Base-by-base conservation (phyloP, 306 rosid species). In the Datisca glomerata region DNA sequence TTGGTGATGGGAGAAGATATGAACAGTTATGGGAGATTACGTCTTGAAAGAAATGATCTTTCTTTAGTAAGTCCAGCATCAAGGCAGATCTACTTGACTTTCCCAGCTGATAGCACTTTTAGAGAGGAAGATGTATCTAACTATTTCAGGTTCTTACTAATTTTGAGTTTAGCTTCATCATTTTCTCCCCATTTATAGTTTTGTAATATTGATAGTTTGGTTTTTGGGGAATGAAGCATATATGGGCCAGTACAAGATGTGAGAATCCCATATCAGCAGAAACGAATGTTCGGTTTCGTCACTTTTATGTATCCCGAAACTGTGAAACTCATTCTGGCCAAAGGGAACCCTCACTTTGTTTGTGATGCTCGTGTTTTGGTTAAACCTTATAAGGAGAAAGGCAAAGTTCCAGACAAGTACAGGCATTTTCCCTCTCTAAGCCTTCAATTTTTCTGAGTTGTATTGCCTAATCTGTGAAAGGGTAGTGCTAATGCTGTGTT, bases 331-430 rank as follows among this genome's bases (percentile, higher is more conserved):
- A 84, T 84, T 38, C 60, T 89, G 47, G 85, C 95, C 1, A 89
- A 89, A 48, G 98, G 98, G 44, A 89, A 89, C 57, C 98, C 98
- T 35, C 95, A 89, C 73, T 89, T 89, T 35, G 95, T 89, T 12
- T 84, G 98, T 66, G 98, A 89, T 80, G 95, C 98, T 18, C 43
- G 98, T 36, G 98, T 89, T 40, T 93, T 89, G 14, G 98, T 89
- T 18, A 89, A 89, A 73, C 98, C 98, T 66, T 89, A 89, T 72
- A 89, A 89, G 77, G 98, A 89, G 76, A 89, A 89, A 49, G 98
- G 98, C 58, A 89, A 89, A 73, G 86, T 78, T 11, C 95, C 86
- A 7, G 95, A 89, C 76, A 89, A 80, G 95, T 89, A 80, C 83
- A 70, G 73, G 84, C 91, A 80, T 51, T 45, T 53, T 56, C 61